Conservation (phyloP, 805 yeast genomes). For the Hermanozyma aechmeae region DNA sequence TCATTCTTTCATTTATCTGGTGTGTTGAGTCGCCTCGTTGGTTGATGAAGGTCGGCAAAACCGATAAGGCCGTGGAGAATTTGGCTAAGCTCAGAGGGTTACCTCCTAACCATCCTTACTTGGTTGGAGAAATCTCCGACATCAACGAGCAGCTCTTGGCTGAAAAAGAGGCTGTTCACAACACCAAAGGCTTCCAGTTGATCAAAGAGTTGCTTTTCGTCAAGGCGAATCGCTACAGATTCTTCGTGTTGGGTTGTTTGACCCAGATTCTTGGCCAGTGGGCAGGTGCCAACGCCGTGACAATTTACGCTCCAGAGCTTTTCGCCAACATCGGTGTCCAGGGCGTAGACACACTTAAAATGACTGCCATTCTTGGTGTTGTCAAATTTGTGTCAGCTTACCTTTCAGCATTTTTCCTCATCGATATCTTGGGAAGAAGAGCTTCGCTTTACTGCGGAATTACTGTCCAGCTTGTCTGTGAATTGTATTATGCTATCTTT, state of each 20-base stretch:
- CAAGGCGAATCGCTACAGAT: conserved; percentile 37
- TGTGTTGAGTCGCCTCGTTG: conserved; percentile 45
- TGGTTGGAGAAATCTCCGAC: conserved; percentile 37
- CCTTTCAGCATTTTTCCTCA: conserved; percentile 41
- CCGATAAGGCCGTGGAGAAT: conserved; percentile 29
- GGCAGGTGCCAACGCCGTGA: conserved; percentile 51
- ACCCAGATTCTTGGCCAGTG: conserved; percentile 47
- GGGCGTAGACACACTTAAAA: conserved; percentile 32
- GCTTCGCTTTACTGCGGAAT: conserved; percentile 42
- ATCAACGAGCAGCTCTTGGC: conserved; percentile 45
- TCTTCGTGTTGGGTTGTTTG: conserved; percentile 29
- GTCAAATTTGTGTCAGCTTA: conserved; percentile 44
- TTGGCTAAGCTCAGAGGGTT: conserved; percentile 36
- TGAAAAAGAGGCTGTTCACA: conserved; percentile 40
- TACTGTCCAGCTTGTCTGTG: conserved; percentile 29
- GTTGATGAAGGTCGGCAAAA: conserved; percentile 33
- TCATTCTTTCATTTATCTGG: conserved; percentile 30
- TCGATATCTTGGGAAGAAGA: conserved; percentile 47
- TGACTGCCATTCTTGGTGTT: conserved; percentile 45
- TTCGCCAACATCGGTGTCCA: conserved; percentile 38
- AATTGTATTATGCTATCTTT: conserved; percentile 39
- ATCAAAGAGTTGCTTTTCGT: conserved; percentile 25
- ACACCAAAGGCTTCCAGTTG: conserved; percentile 10
- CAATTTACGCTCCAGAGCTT: conserved; percentile 48
- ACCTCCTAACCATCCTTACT: conserved; percentile 38